These are phyloP conservation scores for Leccinum broughii DNA, from an alignment of 768 basidiomycete genomes.

Conservation along the genomic window DNA sequence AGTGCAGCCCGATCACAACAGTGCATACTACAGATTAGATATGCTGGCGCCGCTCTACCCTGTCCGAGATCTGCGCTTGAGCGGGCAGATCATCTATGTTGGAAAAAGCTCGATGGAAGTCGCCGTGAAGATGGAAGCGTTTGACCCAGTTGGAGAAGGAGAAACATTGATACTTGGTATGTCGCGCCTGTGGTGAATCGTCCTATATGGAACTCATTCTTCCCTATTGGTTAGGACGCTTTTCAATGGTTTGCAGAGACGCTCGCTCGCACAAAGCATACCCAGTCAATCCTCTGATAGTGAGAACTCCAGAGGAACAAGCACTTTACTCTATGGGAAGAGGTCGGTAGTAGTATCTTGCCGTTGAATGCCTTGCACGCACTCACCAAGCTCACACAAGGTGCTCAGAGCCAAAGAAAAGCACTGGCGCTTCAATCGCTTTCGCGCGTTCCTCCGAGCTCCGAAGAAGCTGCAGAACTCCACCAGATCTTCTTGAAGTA, in stretches of 20 bases:
- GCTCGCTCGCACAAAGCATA: constrained; percentile 62
- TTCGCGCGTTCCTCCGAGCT: constrained; percentile 71
- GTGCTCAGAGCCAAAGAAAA: constrained; percentile 59
- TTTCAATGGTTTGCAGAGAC: constrained; percentile 86
- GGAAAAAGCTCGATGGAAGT: constrained; percentile 82
- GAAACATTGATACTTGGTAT: constrained; percentile 63
- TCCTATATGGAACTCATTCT: background rate
- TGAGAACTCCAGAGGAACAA: constrained; percentile 62
- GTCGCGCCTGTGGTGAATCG: constrained; percentile 26
- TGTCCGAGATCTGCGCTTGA: constrained; percentile 66
- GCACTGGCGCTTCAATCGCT: constrained; percentile 58
- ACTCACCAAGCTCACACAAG: constrained; percentile 34
- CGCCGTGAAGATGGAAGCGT: constrained; percentile 80
- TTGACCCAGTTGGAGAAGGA: constrained; percentile 46
- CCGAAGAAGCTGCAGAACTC: constrained; percentile 63
- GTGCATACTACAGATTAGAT: constrained; percentile 50
- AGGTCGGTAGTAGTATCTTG: constrained; percentile 40
- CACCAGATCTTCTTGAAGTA: constrained; percentile 69
- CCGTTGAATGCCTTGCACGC: background rate
- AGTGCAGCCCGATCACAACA: background rate
- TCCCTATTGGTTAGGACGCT: constrained; percentile 59
- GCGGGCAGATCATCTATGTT: constrained; percentile 80
- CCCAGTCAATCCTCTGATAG: constrained; percentile 60
- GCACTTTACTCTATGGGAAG: constrained; percentile 65
- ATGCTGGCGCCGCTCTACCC: constrained; percentile 62